Evolutionary conservation across 306 rosid genomes (phyloP).

Genomic region (Alnus rubra): DNA sequence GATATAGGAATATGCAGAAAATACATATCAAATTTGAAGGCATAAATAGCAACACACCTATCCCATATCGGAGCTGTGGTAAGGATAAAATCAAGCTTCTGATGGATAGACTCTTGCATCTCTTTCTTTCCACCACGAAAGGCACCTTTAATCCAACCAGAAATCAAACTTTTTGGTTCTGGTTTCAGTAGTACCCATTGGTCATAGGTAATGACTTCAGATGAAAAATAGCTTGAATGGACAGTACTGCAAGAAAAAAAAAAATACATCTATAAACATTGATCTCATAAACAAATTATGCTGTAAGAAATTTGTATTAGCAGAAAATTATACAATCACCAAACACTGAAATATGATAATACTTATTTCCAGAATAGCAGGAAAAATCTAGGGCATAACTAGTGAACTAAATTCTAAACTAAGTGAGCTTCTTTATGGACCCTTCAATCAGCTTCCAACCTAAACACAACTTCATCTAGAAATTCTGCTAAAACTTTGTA

Average conservation of each 20-base stretch:
- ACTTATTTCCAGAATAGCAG: not conserved
- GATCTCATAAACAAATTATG: not conserved
- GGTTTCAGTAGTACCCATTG: slow-evolving; percentile 78
- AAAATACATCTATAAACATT: slow-evolving; percentile 5
- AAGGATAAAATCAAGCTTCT: slow-evolving; percentile 67
- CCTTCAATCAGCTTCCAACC: not conserved
- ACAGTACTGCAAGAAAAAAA: slow-evolving; percentile 50
- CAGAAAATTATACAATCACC: not conserved
- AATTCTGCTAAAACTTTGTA: not conserved
- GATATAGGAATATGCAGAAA: not conserved
- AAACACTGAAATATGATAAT: not conserved
- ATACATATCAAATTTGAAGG: slow-evolving; percentile 12
- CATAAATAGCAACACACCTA: slow-evolving; percentile 56
- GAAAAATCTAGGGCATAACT: not conserved
- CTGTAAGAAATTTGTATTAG: not conserved
- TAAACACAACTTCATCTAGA: not conserved
- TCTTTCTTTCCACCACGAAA: slow-evolving; percentile 68
- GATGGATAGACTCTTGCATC: slow-evolving; percentile 55
- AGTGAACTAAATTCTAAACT: not conserved
- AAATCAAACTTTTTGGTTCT: slow-evolving; percentile 46
- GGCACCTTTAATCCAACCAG: slow-evolving; percentile 77
- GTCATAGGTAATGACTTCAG: slow-evolving; percentile 76
- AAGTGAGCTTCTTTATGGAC: not conserved
- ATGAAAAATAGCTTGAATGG: slow-evolving; percentile 54
- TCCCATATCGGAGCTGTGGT: slow-evolving; percentile 96